Percentiles rank a stretch among this genome's conserved stretches.
Evolutionary conservation across 1,139 yeast species (phyloP).

Genomic region (Pichia sp.): DNA sequence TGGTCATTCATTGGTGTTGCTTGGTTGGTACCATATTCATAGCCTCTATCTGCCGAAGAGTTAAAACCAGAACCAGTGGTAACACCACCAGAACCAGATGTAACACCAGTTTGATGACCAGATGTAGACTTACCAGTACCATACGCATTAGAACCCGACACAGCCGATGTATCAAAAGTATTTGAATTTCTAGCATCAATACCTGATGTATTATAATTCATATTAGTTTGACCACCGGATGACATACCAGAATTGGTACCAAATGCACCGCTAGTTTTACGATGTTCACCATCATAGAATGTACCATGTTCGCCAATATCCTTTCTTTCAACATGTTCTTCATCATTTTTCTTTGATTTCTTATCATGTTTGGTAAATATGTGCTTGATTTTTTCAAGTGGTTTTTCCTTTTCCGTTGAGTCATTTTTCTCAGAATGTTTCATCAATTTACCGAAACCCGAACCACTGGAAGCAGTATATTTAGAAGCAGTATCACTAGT

Average conservation of each 20-base stretch:
- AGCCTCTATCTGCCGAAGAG: too few species aligned
- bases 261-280: not conserved
- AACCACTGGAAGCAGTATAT: not conserved
- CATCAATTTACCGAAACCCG: too few species aligned
- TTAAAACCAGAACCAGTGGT: too few species aligned
- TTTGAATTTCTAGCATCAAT: too few species aligned
- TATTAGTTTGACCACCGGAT: not conserved
- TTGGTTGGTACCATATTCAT: too few species aligned
- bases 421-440: not conserved
- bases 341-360: not conserved
- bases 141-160: too few species aligned
- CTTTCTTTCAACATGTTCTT: not conserved
- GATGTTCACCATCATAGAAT: constrained; percentile 1
- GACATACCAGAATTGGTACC: not conserved
- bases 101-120: too few species aligned
- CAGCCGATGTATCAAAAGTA: too few species aligned
- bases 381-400: constrained; percentile 5
- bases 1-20: too few species aligned
- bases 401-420: not conserved
- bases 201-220: too few species aligned
- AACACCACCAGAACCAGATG: too few species aligned
- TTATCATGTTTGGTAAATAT: constrained; percentile 4
- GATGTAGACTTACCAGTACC: too few species aligned
- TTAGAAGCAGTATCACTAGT: not conserved
- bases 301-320: constrained; percentile 4